A percentile compares a stretch with the other conserved stretches of the same genome.
These are phyloP conservation scores for Pseudogymnoascus sp. DNA, from an alignment of 2,329 filamentous ascomycete genomes.

Conservation along the genomic window DNA sequence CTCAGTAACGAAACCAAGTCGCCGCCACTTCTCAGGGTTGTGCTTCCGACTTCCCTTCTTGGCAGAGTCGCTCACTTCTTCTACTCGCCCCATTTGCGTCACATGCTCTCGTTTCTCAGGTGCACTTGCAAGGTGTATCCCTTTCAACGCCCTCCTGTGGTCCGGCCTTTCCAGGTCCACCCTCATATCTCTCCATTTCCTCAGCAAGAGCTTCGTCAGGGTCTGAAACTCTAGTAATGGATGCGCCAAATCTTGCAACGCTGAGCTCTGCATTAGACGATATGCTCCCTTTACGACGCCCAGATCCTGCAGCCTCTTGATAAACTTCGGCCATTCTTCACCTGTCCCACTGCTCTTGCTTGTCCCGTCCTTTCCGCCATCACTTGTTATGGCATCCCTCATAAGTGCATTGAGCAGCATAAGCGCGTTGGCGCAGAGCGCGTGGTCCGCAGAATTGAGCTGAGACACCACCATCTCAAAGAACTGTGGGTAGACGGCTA, in stretches of 20 bases:
- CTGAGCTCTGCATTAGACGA: slow-evolving; percentile 86
- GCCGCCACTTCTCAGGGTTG: slow-evolving; percentile 85
- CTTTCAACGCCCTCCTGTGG: slow-evolving; percentile 69
- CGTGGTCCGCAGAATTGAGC: slow-evolving; percentile 88
- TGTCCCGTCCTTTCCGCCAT: slow-evolving; percentile 31
- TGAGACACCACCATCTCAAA: slow-evolving; percentile 89
- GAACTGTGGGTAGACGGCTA: slow-evolving; percentile 87
- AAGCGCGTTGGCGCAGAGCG: slow-evolving; percentile 87
- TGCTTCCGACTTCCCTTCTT: slow-evolving; percentile 62
- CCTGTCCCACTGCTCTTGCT: slow-evolving; percentile 31
- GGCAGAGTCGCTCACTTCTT: slow-evolving; percentile 32
- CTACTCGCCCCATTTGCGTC: slow-evolving; percentile 23
- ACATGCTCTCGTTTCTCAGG: slow-evolving; percentile 44
- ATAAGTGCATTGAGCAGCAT: slow-evolving; percentile 95
- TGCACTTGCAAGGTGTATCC: slow-evolving; percentile 73
- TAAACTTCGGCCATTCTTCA: slow-evolving; percentile 90
- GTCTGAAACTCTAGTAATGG: slow-evolving; percentile 89
- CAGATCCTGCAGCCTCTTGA: slow-evolving; percentile 86
- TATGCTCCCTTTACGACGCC: slow-evolving; percentile 90
- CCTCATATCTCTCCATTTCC: slow-evolving; percentile 78
- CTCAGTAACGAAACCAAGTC: slow-evolving; percentile 86
- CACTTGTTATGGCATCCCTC: slow-evolving; percentile 74
- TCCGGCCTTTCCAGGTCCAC: slow-evolving; percentile 83
- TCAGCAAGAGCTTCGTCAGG: slow-evolving; percentile 76
- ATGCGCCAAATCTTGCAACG: slow-evolving; percentile 81